Evolutionary conservation across 208 protist genomes (phyloP), one percentile per base, ranked within the genome.

Genomic region (Wallacemonas sp.): DNA sequence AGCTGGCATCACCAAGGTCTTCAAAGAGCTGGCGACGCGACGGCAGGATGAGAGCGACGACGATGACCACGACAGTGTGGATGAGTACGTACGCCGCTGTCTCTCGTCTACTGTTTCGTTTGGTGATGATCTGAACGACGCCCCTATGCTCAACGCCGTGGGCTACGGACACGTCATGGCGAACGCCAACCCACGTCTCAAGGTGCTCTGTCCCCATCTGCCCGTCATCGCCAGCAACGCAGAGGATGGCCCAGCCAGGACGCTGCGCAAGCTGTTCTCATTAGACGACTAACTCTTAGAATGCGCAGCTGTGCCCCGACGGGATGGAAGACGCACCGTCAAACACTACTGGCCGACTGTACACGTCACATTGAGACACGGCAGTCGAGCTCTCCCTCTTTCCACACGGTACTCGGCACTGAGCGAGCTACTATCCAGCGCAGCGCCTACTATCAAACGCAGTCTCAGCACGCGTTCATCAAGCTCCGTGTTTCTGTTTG

Each of bases 21-120:
- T 81, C 59, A 39, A 62, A 12, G 44, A 59, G 1, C 66, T 88
- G 53, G 44, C 44, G 4, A 66, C 33, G 21, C 70, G 73, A 8
- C 71, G 73, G 9, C 12, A 66, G 26, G 77, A 89, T 19, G 26
- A 60, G 2, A 63, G 66, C 17, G 70, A 57, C 27, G 15, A 33
- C 17, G 19, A 65, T 2, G 15, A 64, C 32, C 41, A 42, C 12
- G 32, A 67, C 13, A 41, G 54, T 29, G 17, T 53, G 22, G 45
- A 53, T 17, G 17, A 53, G 45, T 57, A 57, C n/a, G 13, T 70
- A 6, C 46, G 55, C 0, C 41, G 66, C 24, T 62, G 55, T 32
- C 34, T 62, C 13, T 8, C 34, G 3, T 17, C 26, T 19, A 72
- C 65, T 9, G 36, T 61, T 13, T 8, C 65, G 5, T 70, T 70